Percentiles rank a stretch among this genome's conserved stretches.
phyloP scores from a whole-genome alignment of 805 yeast genomes.

The Teunomyces gatunensis region DNA sequence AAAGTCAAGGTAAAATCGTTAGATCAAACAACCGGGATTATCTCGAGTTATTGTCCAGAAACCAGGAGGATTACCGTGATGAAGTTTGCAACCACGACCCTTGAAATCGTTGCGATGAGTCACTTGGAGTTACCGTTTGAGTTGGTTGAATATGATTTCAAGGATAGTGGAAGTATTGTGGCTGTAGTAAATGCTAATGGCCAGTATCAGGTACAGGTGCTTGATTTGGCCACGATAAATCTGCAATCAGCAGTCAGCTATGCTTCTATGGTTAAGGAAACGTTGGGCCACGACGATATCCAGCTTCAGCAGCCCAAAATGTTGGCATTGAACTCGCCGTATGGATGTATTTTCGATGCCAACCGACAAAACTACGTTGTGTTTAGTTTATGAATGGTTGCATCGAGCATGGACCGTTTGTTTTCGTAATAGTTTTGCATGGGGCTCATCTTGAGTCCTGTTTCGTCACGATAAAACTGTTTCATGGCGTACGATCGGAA shows the following conservation, averaged over 20 bases:
- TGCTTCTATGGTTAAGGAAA: background rate
- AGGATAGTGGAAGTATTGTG: slow-evolving; percentile 7
- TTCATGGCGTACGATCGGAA: slow-evolving; percentile 26
- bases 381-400: slow-evolving; percentile 18
- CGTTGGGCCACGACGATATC: slow-evolving; percentile 3
- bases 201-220: slow-evolving; percentile 2
- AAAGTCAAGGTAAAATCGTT: slow-evolving; percentile 6
- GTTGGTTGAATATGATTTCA: slow-evolving; percentile 9
- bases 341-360: slow-evolving; percentile 42
- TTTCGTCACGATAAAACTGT: slow-evolving; percentile 27
- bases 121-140: background rate
- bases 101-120: background rate
- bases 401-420: slow-evolving; percentile 7
- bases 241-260: background rate
- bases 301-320: slow-evolving; percentile 24
- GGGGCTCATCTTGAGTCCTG: slow-evolving; percentile 18
- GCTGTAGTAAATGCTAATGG: slow-evolving; percentile 1
- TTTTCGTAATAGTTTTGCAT: slow-evolving; percentile 25
- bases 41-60: background rate
- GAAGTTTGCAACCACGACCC: background rate
- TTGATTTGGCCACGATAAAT: background rate
- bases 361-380: slow-evolving; percentile 39
- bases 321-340: slow-evolving; percentile 30
- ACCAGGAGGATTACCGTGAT: background rate
- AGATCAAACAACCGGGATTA: background rate